Evolutionary conservation across 495 filamentous ascomycete species (phyloP).

Genomic region (Aspergillus panamensis): DNA sequence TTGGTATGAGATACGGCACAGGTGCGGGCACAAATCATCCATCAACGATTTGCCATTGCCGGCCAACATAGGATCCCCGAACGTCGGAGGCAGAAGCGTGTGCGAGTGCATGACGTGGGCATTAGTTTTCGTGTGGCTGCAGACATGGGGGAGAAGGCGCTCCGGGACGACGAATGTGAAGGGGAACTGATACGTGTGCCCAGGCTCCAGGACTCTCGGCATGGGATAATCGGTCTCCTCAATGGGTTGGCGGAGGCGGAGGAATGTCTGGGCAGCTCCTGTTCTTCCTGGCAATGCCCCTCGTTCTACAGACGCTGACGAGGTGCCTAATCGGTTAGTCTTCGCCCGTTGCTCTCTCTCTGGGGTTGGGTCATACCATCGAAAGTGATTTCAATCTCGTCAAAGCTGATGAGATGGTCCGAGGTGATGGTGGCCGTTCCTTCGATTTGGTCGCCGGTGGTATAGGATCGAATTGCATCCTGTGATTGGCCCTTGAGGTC

Average conservation of each 20-base stretch:
- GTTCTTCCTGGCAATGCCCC: constrained; percentile 47
- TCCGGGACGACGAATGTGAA: constrained; percentile 87
- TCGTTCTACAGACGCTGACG: constrained; percentile 51
- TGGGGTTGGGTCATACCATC: constrained; percentile 52
- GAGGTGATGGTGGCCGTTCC: constrained; percentile 58
- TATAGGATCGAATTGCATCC: constrained; percentile 49
- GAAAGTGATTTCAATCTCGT: constrained; percentile 75
- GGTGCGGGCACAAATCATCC: constrained; percentile 83
- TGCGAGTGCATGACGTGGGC: constrained; percentile 66
- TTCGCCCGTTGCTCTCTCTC: constrained; percentile 25
- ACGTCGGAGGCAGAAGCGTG: constrained; percentile 71
- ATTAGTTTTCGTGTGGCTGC: constrained; percentile 54
- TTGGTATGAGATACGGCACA: constrained; percentile 72
- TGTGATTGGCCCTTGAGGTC: constrained; percentile 31
- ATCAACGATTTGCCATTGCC: constrained; percentile 47
- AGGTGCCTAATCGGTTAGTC: constrained; percentile 36
- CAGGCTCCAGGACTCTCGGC: constrained; percentile 64
- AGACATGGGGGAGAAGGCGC: constrained; percentile 60
- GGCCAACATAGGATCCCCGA: constrained; percentile 64
- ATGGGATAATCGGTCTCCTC: constrained; percentile 64
- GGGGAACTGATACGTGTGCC: constrained; percentile 65
- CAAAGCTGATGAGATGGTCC: constrained; percentile 68
- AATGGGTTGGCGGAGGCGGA: constrained; percentile 81
- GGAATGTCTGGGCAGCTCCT: constrained; percentile 60
- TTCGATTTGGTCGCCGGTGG: constrained; percentile 57